Evolutionary conservation across 2,329 filamentous ascomycete species (phyloP), one percentile per base, ranked within the genome.

Genomic region (Ascomycota sp.): DNA sequence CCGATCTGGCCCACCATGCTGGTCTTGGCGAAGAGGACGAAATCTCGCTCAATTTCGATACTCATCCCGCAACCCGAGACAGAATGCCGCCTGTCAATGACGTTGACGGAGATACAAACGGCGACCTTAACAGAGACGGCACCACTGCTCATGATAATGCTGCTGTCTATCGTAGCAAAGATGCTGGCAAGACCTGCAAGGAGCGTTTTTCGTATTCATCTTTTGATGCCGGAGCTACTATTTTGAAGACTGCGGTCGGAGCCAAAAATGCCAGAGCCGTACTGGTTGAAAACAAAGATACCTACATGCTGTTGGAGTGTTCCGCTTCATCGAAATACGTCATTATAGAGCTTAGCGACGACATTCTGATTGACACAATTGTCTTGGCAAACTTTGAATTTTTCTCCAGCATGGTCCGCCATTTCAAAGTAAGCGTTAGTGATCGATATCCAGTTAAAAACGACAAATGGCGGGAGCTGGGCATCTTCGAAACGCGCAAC

Each of bases 371-470:
- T 37, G 89, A 98, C 50, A 98, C 89, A 0, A 65, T 98, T 29
- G 89, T 95, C n/a, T 64, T 98, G 35, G 89, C 86, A 39, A 98
- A 98, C 51, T 98, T 91, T 46, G 89, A 98, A 53, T 98, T 98
- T 60, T 98, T 98, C 61, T 92, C 83, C 36, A 93, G 83, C 49
- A 93, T 92, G 67, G 79, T 95, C 44, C 76, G 83, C 35, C 78
- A 75, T 32, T 93, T 98, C 52, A 69, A 79, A 34, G 72, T 95
- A 43, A 91, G 81, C 49, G 86, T 93, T 32, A 91, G 84, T 37
- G 89, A 95, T 56, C 73, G 82, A 36, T 95, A 93, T 53, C 89
- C 89, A 1, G 79, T 89, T 35, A 95, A 93, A 53, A 55, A 70
- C 36, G 84, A 92, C 33, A 81, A 89, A 44, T 98, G 89, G 89